These are phyloP conservation scores for Suhomyces bokatorum DNA, from an alignment of 1,139 yeast genomes.

Conservation along the genomic window DNA sequence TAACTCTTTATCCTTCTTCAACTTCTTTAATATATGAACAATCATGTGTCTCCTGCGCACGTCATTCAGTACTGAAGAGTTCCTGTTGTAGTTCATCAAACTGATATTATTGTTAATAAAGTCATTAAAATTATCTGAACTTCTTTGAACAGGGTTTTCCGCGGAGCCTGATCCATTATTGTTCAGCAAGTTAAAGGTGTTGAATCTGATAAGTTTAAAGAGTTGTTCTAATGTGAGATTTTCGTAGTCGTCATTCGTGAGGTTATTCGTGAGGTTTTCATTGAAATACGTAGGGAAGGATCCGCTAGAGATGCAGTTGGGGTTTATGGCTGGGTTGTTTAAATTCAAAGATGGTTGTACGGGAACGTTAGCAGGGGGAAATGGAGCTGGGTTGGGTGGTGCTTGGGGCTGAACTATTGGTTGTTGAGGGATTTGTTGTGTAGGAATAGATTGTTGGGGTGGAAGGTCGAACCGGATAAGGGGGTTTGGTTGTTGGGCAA, in stretches of 20 bases:
- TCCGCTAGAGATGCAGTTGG: conserved; percentile 14
- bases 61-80: conserved; percentile 28
- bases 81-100: conserved; percentile 12
- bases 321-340: conserved; percentile 21
- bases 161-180: not conserved
- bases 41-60: conserved; percentile 40
- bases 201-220: conserved; percentile 30
- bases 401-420: conserved; percentile 4
- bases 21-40: conserved; percentile 38
- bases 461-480: conserved; percentile 4
- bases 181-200: conserved; percentile 9
- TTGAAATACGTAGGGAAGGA: conserved; percentile 22
- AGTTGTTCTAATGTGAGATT: conserved; percentile 39
- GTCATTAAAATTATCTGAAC: not conserved
- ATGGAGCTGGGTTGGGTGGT: not conserved
- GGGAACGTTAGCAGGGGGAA: not conserved
- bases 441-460: conserved; percentile 6
- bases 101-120: conserved; percentile 8
- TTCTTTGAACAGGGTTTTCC: not conserved
- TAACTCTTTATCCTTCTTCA: conserved; percentile 39
- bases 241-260: conserved; percentile 45
- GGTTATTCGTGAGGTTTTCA: conserved; percentile 25
- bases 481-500: not conserved
- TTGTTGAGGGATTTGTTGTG: conserved; percentile 9
- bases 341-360: conserved; percentile 14